phyloP scores from a whole-genome alignment of 148 eudicot species.

The Heliosperma pusillum region DNA sequence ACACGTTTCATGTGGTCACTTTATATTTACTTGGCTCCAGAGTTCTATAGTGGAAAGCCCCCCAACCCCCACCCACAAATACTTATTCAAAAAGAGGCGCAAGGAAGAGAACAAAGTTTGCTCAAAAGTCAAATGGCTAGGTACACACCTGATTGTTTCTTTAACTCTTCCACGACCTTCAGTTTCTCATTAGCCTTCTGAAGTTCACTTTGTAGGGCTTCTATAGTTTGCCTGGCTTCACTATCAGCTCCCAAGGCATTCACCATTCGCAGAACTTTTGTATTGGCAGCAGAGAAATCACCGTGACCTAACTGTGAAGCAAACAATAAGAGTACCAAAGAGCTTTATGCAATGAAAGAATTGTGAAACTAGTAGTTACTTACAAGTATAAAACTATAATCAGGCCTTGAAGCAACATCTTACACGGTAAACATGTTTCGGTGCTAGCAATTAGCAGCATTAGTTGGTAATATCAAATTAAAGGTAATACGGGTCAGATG shows the following conservation, averaged over 20 bases:
- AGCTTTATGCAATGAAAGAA: not conserved
- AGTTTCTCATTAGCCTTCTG: slow-evolving; percentile 85
- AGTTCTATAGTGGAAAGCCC: not conserved
- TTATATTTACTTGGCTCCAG: not conserved
- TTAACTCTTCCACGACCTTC: slow-evolving; percentile 88
- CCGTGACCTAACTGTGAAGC: slow-evolving; percentile 89
- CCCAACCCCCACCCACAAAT: too few species aligned
- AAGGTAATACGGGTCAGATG: not conserved
- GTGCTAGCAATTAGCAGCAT: slow-evolving; percentile 1
- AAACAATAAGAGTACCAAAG: slow-evolving; percentile 10
- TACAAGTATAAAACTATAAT: too few species aligned
- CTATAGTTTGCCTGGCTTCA: slow-evolving; percentile 91
- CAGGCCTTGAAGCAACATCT: not conserved
- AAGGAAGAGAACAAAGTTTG: not conserved
- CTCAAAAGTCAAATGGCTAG: slow-evolving; percentile 4
- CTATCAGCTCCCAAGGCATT: slow-evolving; percentile 84
- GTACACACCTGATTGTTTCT: slow-evolving; percentile 74
- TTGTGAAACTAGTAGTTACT: too few species aligned
- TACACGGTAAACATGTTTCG: not conserved
- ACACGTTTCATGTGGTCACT: not conserved
- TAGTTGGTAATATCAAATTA: not conserved
- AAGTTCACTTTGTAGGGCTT: slow-evolving; percentile 80
- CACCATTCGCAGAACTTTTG: slow-evolving; percentile 97
- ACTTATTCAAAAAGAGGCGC: not conserved
- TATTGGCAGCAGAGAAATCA: slow-evolving; percentile 81